Percentiles rank a stretch among this genome's conserved stretches.
phyloP scores from a whole-genome alignment of 2,329 filamentous ascomycete genomes.

The Aspergillus calidoustus region DNA sequence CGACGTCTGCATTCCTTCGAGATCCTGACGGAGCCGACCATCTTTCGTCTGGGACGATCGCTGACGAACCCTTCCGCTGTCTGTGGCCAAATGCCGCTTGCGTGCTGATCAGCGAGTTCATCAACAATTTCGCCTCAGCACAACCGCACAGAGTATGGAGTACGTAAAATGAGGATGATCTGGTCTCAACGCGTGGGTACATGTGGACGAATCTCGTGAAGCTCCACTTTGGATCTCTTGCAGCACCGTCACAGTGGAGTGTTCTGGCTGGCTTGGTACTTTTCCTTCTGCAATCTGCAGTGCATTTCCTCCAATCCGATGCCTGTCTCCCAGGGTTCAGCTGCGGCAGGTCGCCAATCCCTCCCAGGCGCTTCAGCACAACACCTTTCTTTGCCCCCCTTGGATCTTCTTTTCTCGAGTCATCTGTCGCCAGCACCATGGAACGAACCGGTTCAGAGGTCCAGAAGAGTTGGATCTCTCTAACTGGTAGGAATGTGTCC shows the following conservation, averaged over 20 bases:
- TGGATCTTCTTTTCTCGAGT: background rate
- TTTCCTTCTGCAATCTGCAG: background rate
- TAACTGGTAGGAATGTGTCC: background rate
- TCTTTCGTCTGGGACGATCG: slow-evolving; percentile 1
- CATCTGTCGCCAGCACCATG: background rate
- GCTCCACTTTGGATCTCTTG: slow-evolving; percentile 14
- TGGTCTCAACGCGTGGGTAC: slow-evolving; percentile 23
- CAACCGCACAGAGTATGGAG: background rate
- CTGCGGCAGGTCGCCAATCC: background rate
- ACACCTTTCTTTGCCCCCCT: background rate
- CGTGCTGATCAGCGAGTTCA: slow-evolving; percentile 2
- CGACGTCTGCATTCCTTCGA: background rate
- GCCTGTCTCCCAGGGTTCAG: background rate
- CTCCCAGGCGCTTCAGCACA: background rate
- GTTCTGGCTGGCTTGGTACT: background rate
- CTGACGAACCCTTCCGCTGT: background rate
- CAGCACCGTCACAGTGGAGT: slow-evolving; percentile 1
- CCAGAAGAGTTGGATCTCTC: background rate
- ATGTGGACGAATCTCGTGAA: slow-evolving; percentile 23
- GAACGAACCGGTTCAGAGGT: background rate
- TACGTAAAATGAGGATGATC: slow-evolving; percentile 24
- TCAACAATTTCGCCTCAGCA: background rate
- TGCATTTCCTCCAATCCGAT: slow-evolving; percentile 3
- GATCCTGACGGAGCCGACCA: background rate
- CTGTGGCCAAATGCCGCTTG: background rate